These are phyloP conservation scores for Dimocarpus longan DNA, from an alignment of 345 rosid genomes.

Conservation along the genomic window DNA sequence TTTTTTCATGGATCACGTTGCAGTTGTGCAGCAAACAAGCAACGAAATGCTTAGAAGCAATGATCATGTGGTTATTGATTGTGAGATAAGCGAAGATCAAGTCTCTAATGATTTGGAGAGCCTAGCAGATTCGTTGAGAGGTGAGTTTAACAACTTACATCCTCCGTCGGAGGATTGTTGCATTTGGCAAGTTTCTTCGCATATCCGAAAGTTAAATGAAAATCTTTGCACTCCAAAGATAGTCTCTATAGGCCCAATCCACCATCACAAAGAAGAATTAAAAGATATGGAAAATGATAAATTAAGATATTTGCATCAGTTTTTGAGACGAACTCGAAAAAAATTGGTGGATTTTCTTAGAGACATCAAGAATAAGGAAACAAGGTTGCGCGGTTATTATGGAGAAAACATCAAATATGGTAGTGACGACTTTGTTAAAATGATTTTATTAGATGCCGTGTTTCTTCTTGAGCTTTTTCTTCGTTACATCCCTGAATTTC, in stretches of 20 bases:
- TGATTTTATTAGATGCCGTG: neutral
- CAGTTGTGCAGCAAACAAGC: too few species aligned
- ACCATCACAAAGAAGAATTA: neutral
- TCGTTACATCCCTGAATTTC: neutral
- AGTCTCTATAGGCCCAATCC: slow-evolving; percentile 28
- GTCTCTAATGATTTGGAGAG: too few species aligned
- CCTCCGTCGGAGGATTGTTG: neutral
- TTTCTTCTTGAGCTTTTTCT: slow-evolving; percentile 18
- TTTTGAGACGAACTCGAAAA: neutral
- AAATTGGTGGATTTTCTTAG: neutral
- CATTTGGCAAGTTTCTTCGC: slow-evolving; percentile 7
- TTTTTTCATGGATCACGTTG: too few species aligned
- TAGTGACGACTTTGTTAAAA: slow-evolving; percentile 16
- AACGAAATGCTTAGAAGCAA: too few species aligned
- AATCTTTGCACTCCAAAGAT: neutral
- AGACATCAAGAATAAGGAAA: neutral
- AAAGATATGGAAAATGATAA: slow-evolving; percentile 25
- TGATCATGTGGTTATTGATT: too few species aligned
- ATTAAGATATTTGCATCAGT: slow-evolving; percentile 7
- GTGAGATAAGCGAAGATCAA: too few species aligned
- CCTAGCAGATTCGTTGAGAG: neutral
- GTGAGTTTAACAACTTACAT: neutral
- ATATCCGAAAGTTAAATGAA: neutral
- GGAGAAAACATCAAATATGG: neutral
- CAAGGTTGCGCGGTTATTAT: slow-evolving; percentile 9